Base-by-base conservation (phyloP, 305 asterid genomes). In the Ilex paraguariensis region DNA sequence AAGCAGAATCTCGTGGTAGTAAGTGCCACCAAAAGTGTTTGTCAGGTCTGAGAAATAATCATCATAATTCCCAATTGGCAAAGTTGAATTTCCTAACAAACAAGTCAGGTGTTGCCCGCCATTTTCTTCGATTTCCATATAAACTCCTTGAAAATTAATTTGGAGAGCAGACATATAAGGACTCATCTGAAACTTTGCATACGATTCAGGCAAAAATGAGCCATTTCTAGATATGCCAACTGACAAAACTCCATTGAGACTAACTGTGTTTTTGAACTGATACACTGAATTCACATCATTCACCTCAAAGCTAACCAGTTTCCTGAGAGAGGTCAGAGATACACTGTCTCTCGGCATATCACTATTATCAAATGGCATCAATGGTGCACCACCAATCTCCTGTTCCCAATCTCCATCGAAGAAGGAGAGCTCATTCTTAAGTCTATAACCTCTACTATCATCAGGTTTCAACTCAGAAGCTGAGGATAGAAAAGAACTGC, bases 401-500 rank as follows among this genome's bases (percentile, higher is more conserved):
- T 71, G 64, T 0, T 31, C 55, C 75, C 75, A 65, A 44, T 54
- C 66, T 30, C 62, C 75, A 16, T 58, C 3, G 46, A 54, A 65
- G 56, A 71, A 71, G 7, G 71, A 71, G 13, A 65, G 61, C 59
- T 65, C 75, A n/a, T 60, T 56, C 60, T 36, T 61, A 21, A 71
- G 65, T 57, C 40, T 65, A 53, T 44, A 64, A 49, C 54, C 32
- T 48, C 62, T 59, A 14, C 30, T 57, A 46, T 71, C 63, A 56
- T 71, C 71, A 30, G 60, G 67, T 56, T 71, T 40, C 50, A 65
- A 62, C 64, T 60, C 58, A 52, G 67, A 60, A 55, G 71, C 75
- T 21, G 64, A 65, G 52, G 75, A 71, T 10, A 71, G 55, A 60
- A 65, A 60, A 48, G 31, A 54, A 49, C 67, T 60, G 71, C 75